These are phyloP conservation scores for Ananas comosus DNA, from an alignment of 176 grass and related monocot genomes.

Conservation along the genomic window DNA sequence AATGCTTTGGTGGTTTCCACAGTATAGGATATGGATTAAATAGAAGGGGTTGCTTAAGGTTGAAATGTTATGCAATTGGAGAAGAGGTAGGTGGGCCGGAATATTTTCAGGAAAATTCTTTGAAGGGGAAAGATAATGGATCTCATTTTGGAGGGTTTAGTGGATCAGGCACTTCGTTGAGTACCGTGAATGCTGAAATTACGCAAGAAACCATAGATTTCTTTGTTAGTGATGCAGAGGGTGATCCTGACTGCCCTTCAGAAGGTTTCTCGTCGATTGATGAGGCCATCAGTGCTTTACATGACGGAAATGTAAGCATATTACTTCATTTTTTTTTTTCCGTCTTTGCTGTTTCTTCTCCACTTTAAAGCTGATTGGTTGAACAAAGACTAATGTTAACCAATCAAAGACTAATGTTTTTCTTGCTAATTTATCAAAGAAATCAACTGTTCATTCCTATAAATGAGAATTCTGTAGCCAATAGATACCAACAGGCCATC, in stretches of 20 bases:
- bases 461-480: no score
- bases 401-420: not conserved
- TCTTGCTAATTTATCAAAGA: conserved; percentile 4
- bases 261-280: conserved; percentile 76
- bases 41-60: conserved; percentile 39
- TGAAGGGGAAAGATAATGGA: conserved; percentile 50
- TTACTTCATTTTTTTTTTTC: not conserved
- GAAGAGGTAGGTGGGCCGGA: conserved; percentile 21
- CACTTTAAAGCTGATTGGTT: not conserved
- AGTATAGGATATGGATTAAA: conserved; percentile 46
- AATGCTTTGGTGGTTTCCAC: conserved; percentile 25
- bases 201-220: conserved; percentile 78
- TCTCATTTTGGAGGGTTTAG: conserved; percentile 32
- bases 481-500: no score
- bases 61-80: conserved; percentile 46
- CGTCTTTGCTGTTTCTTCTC: not conserved
- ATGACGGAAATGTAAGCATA: conserved; percentile 47
- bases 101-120: conserved; percentile 24
- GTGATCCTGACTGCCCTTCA: conserved; percentile 65
- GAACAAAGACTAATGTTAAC: not conserved
- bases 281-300: conserved; percentile 51
- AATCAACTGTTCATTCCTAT: conserved; percentile 45
- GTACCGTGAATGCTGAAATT: conserved; percentile 68
- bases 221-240: conserved; percentile 79
- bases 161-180: conserved; percentile 32